Base-by-base conservation (phyloP, 805 yeast species). In the Candida pini region DNA sequence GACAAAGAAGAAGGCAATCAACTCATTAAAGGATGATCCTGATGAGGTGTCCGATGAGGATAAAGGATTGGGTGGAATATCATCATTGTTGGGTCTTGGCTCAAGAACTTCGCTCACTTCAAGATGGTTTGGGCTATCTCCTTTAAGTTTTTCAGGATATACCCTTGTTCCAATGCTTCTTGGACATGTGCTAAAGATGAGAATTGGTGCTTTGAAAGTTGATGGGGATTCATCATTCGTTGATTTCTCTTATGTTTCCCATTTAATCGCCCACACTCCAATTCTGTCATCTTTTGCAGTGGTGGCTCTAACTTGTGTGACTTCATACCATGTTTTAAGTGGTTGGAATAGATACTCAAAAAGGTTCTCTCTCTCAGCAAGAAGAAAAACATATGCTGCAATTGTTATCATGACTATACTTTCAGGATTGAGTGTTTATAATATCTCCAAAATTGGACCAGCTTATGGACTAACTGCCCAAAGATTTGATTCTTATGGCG, bases 181-280 rank as follows among this genome's bases (percentile, higher is more conserved):
- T 0, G 66, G 56, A 27, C 92, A 83, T 49, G 61, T 62, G 13
- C 38, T 57, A 9, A 66, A 69, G 28, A 63, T 69, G 43, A 62
- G 86, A 34, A 31, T 66, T 4, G 60, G 62, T 0, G 88, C 90
- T 0, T 18, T 63, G n/a, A 13, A 47, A 2, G 60, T 76, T 2
- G 83, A 79, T 38, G 88, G 86, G 1, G 90, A 81, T 53, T 71
- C 81, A 3, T 67, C 79, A 1, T 58, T 71, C 35, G 55, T 83
- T 15, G 68, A 62, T 28, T 55, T 83, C 28, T 69, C 71, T 7
- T 81, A 65, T 46, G 61, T 81, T 8, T 45, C 76, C 0, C 67
- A 69, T 40, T 47, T 63, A 2, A 34, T 70, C 9, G 28, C 43
- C 18, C 17, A 33, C 17, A 35, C 44, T 2, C 28, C 39, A 5